phyloP scores from a whole-genome alignment of 2,329 filamentous ascomycete genomes.

The Alternaria triticimaculans region DNA sequence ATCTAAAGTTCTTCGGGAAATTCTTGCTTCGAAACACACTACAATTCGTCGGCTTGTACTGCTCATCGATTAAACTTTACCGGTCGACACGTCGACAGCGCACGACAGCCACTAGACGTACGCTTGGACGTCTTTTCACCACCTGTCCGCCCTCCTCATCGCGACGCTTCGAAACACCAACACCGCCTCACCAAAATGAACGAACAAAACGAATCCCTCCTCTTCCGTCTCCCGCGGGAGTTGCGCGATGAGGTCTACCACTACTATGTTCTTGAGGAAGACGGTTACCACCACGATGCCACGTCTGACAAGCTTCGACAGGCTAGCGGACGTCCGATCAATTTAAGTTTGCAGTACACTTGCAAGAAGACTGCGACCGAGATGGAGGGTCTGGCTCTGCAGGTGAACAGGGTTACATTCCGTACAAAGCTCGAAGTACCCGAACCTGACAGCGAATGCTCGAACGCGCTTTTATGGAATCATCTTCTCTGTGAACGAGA shows the following conservation, averaged over 20 bases:
- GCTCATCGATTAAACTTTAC: not conserved
- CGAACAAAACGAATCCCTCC: not conserved
- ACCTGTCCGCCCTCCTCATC: not conserved
- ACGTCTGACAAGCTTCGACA: not conserved
- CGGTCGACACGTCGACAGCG: not conserved
- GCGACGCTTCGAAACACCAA: not conserved
- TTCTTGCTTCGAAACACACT: not conserved
- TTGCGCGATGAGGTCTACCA: slow-evolving; percentile 1
- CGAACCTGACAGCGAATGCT: not conserved
- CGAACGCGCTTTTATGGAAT: not conserved
- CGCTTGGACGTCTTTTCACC: not conserved
- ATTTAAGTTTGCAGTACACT: not conserved
- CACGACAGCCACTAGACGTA: not conserved
- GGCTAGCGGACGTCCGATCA: not conserved
- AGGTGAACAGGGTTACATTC: not conserved
- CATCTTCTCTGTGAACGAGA: not conserved
- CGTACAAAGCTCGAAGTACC: not conserved
- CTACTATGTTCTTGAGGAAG: not conserved
- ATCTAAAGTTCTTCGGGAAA: not conserved
- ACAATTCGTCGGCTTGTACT: not conserved
- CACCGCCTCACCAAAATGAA: not conserved
- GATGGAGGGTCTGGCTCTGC: not conserved
- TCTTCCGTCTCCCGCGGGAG: slow-evolving; percentile 2
- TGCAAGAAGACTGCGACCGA: not conserved
- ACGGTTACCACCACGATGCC: not conserved